Evolutionary conservation across 495 filamentous ascomycete genomes (phyloP).

Genomic region (Talaromyces wortmannii): DNA sequence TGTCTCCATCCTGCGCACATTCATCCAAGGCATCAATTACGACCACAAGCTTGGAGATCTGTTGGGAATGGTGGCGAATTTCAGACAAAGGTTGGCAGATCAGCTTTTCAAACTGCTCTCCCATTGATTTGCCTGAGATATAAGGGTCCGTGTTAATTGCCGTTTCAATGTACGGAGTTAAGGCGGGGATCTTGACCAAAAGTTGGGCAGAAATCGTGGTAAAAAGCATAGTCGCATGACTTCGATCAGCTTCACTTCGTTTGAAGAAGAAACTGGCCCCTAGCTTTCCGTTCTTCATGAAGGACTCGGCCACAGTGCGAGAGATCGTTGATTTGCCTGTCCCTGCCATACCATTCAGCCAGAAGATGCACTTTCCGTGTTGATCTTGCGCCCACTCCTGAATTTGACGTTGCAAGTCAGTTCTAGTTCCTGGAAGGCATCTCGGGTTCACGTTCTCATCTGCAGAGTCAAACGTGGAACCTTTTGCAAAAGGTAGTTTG

Average conservation of each 20-base stretch:
- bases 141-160: conserved; percentile 29
- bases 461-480: too few species aligned
- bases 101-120: conserved; percentile 43
- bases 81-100: conserved; percentile 29
- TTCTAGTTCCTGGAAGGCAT: conserved; percentile 25
- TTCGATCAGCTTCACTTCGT: conserved; percentile 33
- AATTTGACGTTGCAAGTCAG: conserved; percentile 21
- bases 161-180: conserved; percentile 21
- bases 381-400: conserved; percentile 17
- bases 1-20: conserved; percentile 33
- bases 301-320: conserved; percentile 16
- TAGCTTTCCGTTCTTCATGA: conserved; percentile 8
- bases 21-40: conserved; percentile 50
- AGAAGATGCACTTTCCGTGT: conserved; percentile 24
- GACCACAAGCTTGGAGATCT: conserved; percentile 21
- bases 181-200: conserved; percentile 12
- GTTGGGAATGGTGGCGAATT: background rate
- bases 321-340: conserved; percentile 40
- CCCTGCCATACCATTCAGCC: conserved; percentile 35
- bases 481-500: background rate
- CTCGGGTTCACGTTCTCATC: conserved; percentile 4
- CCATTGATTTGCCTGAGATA: conserved; percentile 26
- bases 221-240: conserved; percentile 31
- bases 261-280: conserved; percentile 48
- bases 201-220: conserved; percentile 39